Evolutionary conservation across 148 eudicot species (phyloP), one percentile per base, ranked within the genome.

Genomic region (Cornus controversa): DNA sequence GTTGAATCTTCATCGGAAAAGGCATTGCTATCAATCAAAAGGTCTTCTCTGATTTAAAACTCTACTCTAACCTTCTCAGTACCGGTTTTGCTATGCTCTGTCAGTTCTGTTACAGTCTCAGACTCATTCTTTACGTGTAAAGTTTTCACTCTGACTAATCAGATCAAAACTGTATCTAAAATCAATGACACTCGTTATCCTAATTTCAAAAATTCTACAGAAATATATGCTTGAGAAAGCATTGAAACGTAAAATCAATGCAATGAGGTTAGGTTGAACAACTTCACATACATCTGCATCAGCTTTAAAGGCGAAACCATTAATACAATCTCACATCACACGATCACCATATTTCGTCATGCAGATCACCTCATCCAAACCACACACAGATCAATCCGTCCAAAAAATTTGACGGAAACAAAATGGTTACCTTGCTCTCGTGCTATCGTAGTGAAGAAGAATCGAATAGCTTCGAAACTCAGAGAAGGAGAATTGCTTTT

Each of bases 1-100:
- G 94, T 69, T 91, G 94, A 72, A 91, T 83, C 85, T 88, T 91
- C 92, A 84, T 84, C 60, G 91, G 93, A 76, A 85, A 85, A 86
- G 89, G 90, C 89, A 90, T 85, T 65, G 47, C 70, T 78, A 15
- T 25, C 67, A 62, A 73, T 62, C 10, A 58, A 57, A 20, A 57
- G n/a, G 34, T 28, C 5, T 15, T 63, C 25, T 36, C 29, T 60
- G 64, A 40, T n/a, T 0, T 66, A 24, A 26, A 66, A 66, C 13
- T 2, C 23, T 26, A 20, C 18, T 34, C 14, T 6, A 10, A 1
- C 28, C 27, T 5, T 29, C 27, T 73, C 22, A 71, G 10, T 18
- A 22, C 66, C 34, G 6, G 6, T 42, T 27, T 57, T 58, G 34
- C 40, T 74, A 8, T 36, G 36, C 50, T 8, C 25, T 45, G 71